Percentiles rank a stretch among this genome's conserved stretches.
phyloP scores from a whole-genome alignment of 1,284 basidiomycete genomes.

The Boletus coffeatus region DNA sequence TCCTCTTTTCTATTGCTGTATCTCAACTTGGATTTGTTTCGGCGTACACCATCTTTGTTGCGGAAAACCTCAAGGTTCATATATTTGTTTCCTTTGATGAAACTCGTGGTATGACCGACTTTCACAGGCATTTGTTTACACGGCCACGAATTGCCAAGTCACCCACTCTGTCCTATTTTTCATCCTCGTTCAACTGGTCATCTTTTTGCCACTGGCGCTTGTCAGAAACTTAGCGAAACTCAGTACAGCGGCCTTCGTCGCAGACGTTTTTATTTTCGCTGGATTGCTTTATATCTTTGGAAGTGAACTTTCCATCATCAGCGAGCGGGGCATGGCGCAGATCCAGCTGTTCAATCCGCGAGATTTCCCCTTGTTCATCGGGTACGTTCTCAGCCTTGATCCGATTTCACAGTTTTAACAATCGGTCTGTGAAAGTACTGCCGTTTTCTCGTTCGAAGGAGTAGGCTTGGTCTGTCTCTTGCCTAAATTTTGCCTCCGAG shows the following conservation, averaged over 20 bases:
- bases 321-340: slow-evolving; percentile 69
- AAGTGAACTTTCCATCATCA: slow-evolving; percentile 70
- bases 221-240: slow-evolving; percentile 90
- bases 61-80: slow-evolving; percentile 75
- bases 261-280: slow-evolving; percentile 92
- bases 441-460: slow-evolving; percentile 98
- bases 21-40: slow-evolving; percentile 90
- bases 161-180: slow-evolving; percentile 72
- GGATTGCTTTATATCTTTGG: slow-evolving; percentile 86
- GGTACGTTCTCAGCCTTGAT: slow-evolving; percentile 42
- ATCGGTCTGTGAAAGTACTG: slow-evolving; percentile 55
- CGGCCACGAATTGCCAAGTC: slow-evolving; percentile 75
- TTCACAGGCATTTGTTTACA: slow-evolving; percentile 71
- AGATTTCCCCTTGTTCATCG: slow-evolving; percentile 90
- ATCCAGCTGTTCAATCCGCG: slow-evolving; percentile 85
- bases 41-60: slow-evolving; percentile 96
- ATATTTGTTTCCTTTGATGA: neutral
- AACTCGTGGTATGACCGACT: slow-evolving; percentile 1
- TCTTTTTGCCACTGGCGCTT: slow-evolving; percentile 86
- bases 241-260: slow-evolving; percentile 87
- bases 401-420: slow-evolving; percentile 2
- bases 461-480: slow-evolving; percentile 75
- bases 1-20: slow-evolving; percentile 83
- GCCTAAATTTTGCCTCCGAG: neutral
- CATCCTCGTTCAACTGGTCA: slow-evolving; percentile 78